These are phyloP conservation scores for Pichia sp. DNA, from an alignment of 1,139 yeast species.

Conservation along the genomic window DNA sequence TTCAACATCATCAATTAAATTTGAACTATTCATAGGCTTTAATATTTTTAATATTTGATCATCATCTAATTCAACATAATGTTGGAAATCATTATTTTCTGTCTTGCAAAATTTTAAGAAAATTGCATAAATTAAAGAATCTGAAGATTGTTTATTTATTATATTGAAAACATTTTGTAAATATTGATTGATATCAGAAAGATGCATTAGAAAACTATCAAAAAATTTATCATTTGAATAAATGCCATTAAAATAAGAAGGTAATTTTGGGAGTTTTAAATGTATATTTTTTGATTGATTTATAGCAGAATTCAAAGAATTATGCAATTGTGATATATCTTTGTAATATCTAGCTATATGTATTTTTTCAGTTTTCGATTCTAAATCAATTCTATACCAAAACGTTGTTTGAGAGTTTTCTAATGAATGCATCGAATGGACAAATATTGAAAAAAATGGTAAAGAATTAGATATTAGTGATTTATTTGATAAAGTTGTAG, in stretches of 20 bases:
- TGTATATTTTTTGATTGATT: slow-evolving; percentile 24
- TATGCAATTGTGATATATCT: slow-evolving; percentile 53
- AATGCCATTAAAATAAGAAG: no score
- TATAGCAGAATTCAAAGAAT: not conserved
- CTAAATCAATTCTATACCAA: slow-evolving; percentile 51
- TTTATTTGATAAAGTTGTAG: not conserved
- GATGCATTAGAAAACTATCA: slow-evolving; percentile 21
- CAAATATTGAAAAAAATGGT: slow-evolving; percentile 38
- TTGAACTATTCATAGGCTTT: slow-evolving; percentile 5
- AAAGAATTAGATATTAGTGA: no score
- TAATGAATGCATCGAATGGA: slow-evolving; percentile 46
- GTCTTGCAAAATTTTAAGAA: slow-evolving; percentile 10
- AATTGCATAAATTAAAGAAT: not conserved
- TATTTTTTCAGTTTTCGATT: slow-evolving; percentile 27
- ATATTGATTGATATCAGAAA: slow-evolving; percentile 21
- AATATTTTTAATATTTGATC: slow-evolving; percentile 14
- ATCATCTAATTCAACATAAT: slow-evolving; percentile 12
- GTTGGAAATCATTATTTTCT: slow-evolving; percentile 13
- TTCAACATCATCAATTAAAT: not conserved
- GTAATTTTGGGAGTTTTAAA: slow-evolving; percentile 12
- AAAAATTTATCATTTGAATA: slow-evolving; percentile 17
- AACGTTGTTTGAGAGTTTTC: slow-evolving; percentile 43
- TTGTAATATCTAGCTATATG: slow-evolving; percentile 53
- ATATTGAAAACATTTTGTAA: slow-evolving; percentile 3
- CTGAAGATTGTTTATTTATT: not conserved